Conservation (phyloP, 1,284 basidiomycete genomes). For the Paramarasmius palmivorus region DNA sequence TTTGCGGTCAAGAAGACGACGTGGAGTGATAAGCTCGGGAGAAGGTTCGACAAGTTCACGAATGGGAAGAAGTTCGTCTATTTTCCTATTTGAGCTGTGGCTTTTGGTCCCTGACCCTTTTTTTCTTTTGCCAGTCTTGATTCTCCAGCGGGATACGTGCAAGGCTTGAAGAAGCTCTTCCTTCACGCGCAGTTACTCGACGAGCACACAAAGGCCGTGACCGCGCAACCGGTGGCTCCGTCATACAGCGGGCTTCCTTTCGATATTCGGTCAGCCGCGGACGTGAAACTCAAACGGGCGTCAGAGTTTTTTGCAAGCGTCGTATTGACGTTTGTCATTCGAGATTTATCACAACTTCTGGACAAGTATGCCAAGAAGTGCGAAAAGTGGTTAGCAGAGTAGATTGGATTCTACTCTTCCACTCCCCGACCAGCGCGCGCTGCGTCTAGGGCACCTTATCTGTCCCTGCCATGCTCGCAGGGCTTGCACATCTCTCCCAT, state of each 20-base stretch:
- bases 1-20: constrained; percentile 81
- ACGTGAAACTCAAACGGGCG: constrained; percentile 73
- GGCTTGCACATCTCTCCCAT: background rate
- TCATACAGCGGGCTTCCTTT: constrained; percentile 71
- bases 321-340: constrained; percentile 89
- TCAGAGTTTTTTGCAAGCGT: constrained; percentile 93
- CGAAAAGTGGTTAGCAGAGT: constrained; percentile 86
- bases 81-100: constrained; percentile 12
- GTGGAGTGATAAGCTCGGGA: constrained; percentile 82
- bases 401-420: constrained; percentile 13
- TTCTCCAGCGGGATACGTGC: constrained; percentile 84
- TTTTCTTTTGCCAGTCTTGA: constrained; percentile 69
- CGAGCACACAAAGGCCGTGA: constrained; percentile 80
- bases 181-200: constrained; percentile 79
- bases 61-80: constrained; percentile 82
- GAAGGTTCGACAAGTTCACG: constrained; percentile 88
- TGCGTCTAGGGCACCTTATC: background rate
- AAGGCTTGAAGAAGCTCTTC: constrained; percentile 78
- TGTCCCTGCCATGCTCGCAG: background rate
- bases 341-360: constrained; percentile 79
- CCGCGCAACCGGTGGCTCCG: constrained; percentile 61
- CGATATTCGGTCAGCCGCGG: constrained; percentile 65
- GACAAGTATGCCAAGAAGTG: constrained; percentile 93
- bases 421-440: background rate
- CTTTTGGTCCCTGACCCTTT: too few relatives aligned